phyloP scores from a whole-genome alignment of 2,329 filamentous ascomycete genomes.

The Sporothrix schenckii region DNA sequence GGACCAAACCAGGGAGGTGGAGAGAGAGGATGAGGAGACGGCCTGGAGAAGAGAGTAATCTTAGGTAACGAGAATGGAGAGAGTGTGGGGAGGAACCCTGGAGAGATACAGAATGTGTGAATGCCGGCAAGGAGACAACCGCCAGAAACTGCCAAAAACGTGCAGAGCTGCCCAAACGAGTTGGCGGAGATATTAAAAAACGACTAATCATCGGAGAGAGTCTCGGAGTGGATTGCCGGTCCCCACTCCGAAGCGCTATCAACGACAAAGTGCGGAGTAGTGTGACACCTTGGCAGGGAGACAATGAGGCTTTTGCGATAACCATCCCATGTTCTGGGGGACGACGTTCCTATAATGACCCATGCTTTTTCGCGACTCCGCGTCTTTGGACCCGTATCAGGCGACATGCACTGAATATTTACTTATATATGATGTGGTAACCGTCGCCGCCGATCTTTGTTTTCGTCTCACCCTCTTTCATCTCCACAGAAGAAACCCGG shows the following conservation, averaged over 20 bases:
- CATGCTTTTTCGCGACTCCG: no score
- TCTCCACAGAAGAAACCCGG: no score
- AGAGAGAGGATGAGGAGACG: background rate
- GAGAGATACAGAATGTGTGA: no score
- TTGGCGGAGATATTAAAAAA: background rate
- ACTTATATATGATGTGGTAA: background rate
- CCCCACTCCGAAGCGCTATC: conserved; percentile 23
- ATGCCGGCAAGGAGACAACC: background rate
- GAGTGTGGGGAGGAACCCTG: background rate
- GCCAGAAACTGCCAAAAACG: background rate
- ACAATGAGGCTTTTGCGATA: background rate
- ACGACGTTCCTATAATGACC: background rate
- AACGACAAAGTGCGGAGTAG: conserved; percentile 10
- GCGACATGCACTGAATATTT: background rate
- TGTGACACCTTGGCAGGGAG: no score
- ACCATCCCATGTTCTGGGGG: conserved; percentile 1
- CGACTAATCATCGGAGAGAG: conserved; percentile 6
- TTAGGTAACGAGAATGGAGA: conserved; percentile 12
- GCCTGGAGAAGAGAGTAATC: background rate
- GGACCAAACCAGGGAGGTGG: background rate
- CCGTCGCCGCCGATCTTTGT: background rate
- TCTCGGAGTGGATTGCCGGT: background rate
- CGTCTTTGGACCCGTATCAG: no score
- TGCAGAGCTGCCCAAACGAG: conserved; percentile 13
- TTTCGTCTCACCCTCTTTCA: no score